Evolutionary conservation across 306 rosid species (phyloP).

Genomic region (Alnus glutinosa): DNA sequence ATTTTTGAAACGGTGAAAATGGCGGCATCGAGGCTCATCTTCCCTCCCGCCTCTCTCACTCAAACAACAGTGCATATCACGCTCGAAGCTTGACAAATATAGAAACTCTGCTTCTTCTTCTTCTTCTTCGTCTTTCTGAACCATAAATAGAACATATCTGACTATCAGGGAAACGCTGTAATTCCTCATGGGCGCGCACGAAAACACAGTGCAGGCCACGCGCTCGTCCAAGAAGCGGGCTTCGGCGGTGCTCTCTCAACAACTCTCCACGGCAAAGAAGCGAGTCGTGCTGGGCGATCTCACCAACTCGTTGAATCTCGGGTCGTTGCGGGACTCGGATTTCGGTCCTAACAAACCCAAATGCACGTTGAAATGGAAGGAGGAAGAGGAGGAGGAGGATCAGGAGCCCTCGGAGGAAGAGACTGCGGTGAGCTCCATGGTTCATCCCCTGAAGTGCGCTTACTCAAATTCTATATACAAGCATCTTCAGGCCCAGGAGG

Average conservation of each 20-base stretch:
- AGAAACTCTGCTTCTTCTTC: background rate
- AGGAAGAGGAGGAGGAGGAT: background rate
- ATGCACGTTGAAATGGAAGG: background rate
- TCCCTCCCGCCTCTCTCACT: background rate
- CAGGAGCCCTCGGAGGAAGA: background rate
- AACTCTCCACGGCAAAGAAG: conserved; percentile 31
- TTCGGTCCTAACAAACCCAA: conserved; percentile 1
- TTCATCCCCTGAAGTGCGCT: conserved; percentile 4
- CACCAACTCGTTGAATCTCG: conserved; percentile 30
- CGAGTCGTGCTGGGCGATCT: conserved; percentile 35
- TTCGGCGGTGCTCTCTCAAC: background rate
- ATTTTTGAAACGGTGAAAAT: conserved; percentile 6
- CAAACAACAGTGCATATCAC: too few relatives aligned
- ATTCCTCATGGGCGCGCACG: conserved; percentile 9
- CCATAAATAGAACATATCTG: background rate
- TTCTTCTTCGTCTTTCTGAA: background rate
- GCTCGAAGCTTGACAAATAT: background rate
- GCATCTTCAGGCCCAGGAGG: conserved; percentile 36
- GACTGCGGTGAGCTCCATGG: conserved; percentile 16
- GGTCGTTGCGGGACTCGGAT: conserved; percentile 14
- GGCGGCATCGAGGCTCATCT: background rate
- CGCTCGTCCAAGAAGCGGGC: conserved; percentile 28
- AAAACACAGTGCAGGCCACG: background rate
- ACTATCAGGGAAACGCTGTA: background rate
- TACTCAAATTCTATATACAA: conserved; percentile 17